These are phyloP conservation scores for Piper betle DNA, from an alignment of 164 flowering plant species.

Conservation along the genomic window DNA sequence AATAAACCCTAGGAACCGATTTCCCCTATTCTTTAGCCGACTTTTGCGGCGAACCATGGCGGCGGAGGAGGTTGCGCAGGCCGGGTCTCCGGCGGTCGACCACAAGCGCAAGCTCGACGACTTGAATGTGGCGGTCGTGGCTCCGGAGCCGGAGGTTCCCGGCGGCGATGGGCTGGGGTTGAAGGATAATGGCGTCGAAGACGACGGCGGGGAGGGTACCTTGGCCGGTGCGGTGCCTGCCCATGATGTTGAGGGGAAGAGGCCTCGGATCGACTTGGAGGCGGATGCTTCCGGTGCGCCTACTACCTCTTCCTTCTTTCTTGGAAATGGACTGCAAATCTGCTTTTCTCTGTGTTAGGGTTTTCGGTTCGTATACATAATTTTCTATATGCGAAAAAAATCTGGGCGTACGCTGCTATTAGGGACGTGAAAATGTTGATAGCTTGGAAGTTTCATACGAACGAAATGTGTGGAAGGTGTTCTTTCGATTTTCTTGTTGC, in stretches of 20 bases:
- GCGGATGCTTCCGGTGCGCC: slow-evolving; percentile 1
- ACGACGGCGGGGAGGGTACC: neutral
- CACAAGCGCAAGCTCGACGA: slow-evolving; percentile 68
- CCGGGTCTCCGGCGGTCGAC: slow-evolving; percentile 15
- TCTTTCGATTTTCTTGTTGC: no score
- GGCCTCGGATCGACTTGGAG: slow-evolving; percentile 44
- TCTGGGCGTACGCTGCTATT: no score
- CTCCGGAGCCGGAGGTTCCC: slow-evolving; percentile 8
- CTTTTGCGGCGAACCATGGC: neutral
- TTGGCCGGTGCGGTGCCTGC: slow-evolving; percentile 5
- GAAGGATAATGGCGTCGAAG: slow-evolving; percentile 8
- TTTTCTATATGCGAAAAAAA: no score
- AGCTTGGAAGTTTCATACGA: no score
- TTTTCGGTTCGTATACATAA: no score
- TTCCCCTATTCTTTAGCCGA: neutral
- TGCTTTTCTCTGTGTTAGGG: no score
- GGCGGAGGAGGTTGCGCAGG: slow-evolving; percentile 5
- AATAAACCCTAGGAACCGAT: neutral
- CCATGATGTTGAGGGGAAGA: slow-evolving; percentile 31
- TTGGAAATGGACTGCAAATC: no score
- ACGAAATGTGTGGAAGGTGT: no score
- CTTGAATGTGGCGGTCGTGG: slow-evolving; percentile 24
- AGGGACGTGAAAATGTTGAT: no score
- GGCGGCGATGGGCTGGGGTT: neutral
- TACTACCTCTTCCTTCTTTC: neutral